Base-by-base conservation (phyloP, 352 stramenopile species). In the Thalassiosira hispida region DNA sequence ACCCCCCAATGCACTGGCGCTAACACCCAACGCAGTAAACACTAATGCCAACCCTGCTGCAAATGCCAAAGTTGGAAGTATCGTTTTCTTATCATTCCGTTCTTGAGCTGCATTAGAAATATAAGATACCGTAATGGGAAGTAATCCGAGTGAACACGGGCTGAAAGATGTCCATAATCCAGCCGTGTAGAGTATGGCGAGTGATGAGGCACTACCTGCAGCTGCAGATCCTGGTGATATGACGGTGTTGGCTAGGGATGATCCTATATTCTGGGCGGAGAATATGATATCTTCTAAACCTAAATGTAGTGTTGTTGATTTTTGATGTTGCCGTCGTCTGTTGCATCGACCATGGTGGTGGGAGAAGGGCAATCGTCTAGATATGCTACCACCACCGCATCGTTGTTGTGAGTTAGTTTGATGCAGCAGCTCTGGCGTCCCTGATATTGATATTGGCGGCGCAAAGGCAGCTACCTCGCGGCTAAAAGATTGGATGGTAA, bases 121-220 rank as follows among this genome's bases (percentile, higher is more conserved):
- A 67, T 89, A 90, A 0, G 74, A 86, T 38, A 92, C 78, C 2
- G 88, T 93, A 23, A 93, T 80, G 0, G 88, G 88, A 4, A 93
- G 72, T 7, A 93, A 57, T 1, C 85, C 88, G 66, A 89, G 79
- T 0, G 89, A 89, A 60, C 88, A 93, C 0, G 88, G 88, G 27
- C 73, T 81, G 72, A 89, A 81, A 25, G 63, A 80, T 12, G 88
- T 91, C 40, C 84, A 65, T 12, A 93, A 47, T 44, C 88, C 88
- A 20, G 88, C 88, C 25, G 77, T 79, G 66, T 93, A 93, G 25
- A 93, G 84, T 18, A 91, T 69, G 7, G 77, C 55, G 4, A 93
- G 61, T 11, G 78, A 14, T 27, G 31, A 62, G 40, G 59, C 47
- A 25, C 49, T 33, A 3, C 42, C 31, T 44, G 64, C 40, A 62